These are phyloP conservation scores for Sclerotinia minor DNA, from an alignment of 2,329 filamentous ascomycete species.

Conservation along the genomic window DNA sequence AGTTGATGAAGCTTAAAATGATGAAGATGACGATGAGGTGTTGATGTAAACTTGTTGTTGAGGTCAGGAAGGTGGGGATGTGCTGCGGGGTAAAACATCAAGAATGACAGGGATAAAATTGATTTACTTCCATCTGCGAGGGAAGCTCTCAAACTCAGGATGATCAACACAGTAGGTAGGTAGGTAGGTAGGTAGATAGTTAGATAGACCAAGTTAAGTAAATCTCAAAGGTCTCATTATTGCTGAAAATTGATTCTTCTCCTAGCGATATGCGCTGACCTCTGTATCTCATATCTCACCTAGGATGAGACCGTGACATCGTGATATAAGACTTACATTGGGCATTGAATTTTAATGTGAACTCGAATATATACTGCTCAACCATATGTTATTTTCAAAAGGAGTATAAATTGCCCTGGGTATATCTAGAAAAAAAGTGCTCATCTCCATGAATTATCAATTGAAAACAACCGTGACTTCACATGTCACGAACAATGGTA, in stretches of 20 bases:
- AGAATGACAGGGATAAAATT: neutral
- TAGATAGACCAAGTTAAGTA: too few species aligned
- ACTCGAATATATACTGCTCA: neutral
- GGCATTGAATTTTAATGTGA: neutral
- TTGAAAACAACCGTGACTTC: neutral
- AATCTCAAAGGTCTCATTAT: too few species aligned
- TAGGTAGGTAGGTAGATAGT: too few species aligned
- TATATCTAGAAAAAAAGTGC: neutral
- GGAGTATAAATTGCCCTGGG: neutral
- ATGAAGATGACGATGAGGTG: neutral
- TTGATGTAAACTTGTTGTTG: neutral
- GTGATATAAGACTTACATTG: too few species aligned
- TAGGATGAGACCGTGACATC: neutral
- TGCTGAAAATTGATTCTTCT: neutral
- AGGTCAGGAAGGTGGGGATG: neutral
- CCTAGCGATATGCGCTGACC: neutral
- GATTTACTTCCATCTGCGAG: neutral
- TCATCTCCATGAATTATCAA: neutral
- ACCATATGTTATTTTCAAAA: neutral
- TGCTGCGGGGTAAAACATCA: neutral
- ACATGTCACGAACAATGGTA: neutral
- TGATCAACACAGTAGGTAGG: neutral
- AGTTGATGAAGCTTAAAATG: neutral
- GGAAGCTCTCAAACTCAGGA: neutral
- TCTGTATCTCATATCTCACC: neutral